These are phyloP conservation scores for Domatiomyces globalis DNA, from an alignment of 2,329 filamentous ascomycete genomes.

Conservation along the genomic window DNA sequence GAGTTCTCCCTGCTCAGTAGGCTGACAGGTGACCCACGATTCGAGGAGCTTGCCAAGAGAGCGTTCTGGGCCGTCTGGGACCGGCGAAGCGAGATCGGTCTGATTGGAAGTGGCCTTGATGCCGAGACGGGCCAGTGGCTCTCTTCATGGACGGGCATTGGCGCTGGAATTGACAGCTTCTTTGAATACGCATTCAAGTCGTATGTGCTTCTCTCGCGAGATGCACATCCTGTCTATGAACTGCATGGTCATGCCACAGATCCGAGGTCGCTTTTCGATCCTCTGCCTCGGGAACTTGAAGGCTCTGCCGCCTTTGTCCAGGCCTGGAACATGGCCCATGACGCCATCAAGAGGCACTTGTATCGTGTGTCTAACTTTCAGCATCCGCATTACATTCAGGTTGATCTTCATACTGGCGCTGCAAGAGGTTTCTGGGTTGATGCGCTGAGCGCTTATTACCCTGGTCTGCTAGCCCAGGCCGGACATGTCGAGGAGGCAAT, in stretches of 20 bases:
- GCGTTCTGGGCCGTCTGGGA: conserved; percentile 98
- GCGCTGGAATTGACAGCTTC: conserved; percentile 93
- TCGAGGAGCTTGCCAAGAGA: conserved; percentile 75
- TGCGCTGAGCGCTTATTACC: conserved; percentile 88
- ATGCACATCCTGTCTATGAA: conserved; percentile 30
- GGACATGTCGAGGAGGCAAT: conserved; percentile 85
- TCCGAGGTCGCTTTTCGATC: conserved; percentile 52
- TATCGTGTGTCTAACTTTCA: conserved; percentile 61
- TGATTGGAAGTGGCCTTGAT: conserved; percentile 85
- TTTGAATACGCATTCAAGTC: conserved; percentile 97
- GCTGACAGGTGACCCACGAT: conserved; percentile 71
- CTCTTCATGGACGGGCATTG: conserved; percentile 78
- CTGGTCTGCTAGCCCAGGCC: conserved; percentile 69
- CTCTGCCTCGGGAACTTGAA: conserved; percentile 50
- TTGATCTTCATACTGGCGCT: conserved; percentile 75
- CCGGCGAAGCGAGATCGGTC: conserved; percentile 65
- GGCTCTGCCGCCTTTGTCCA: conserved; percentile 64
- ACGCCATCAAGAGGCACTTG: conserved; percentile 79
- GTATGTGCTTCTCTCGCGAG: conserved; percentile 74
- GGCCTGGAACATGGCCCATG: conserved; percentile 74
- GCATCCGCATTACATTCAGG: conserved; percentile 86
- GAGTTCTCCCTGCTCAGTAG: conserved; percentile 87
- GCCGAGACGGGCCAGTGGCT: conserved; percentile 85
- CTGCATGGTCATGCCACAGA: conserved; percentile 29
- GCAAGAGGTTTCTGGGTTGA: conserved; percentile 89